These are phyloP conservation scores for Clavispora carvajalis DNA, from an alignment of 805 yeast genomes.

Conservation along the genomic window DNA sequence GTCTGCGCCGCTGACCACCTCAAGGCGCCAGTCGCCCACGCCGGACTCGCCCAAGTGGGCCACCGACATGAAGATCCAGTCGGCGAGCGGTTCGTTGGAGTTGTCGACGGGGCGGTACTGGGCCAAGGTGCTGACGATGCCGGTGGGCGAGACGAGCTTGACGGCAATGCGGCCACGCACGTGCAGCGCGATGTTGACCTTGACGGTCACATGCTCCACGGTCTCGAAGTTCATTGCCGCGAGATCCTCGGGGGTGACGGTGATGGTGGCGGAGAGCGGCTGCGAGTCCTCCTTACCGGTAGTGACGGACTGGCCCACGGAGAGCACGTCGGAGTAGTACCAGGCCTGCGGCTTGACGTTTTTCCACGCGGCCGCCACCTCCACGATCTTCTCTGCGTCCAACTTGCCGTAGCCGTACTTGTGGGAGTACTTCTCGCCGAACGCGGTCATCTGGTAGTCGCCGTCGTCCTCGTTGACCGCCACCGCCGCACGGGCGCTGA, in stretches of 20 bases:
- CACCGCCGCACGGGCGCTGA: constrained; percentile 65
- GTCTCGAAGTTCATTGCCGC: constrained; percentile 55
- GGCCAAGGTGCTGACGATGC: constrained; percentile 70
- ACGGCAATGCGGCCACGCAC: constrained; percentile 68
- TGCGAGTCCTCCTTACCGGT: constrained; percentile 10
- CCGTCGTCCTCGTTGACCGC: constrained; percentile 66
- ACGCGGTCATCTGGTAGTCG: constrained; percentile 66
- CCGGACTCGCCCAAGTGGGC: constrained; percentile 95
- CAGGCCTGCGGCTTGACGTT: constrained; percentile 91
- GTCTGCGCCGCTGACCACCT: constrained; percentile 44
- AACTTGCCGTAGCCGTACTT: constrained; percentile 88
- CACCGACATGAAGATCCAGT: constrained; percentile 96
- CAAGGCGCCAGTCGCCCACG: constrained; percentile 75
- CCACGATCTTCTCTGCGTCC: constrained; percentile 74
- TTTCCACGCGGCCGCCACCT: constrained; percentile 67
- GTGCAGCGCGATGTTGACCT: constrained; percentile 61
- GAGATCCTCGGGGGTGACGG: constrained; percentile 46
- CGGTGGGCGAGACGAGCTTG: constrained; percentile 67
- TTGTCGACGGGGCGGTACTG: constrained; percentile 57
- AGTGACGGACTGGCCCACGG: constrained; percentile 24
- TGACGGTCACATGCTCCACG: constrained; percentile 82
- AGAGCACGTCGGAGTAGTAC: constrained; percentile 46
- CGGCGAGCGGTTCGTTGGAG: constrained; percentile 51
- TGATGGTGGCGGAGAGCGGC: constrained; percentile 25
- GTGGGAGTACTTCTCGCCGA: constrained; percentile 71